Base-by-base conservation (phyloP, 2,329 filamentous ascomycete genomes). In the Phoma herbarum region DNA sequence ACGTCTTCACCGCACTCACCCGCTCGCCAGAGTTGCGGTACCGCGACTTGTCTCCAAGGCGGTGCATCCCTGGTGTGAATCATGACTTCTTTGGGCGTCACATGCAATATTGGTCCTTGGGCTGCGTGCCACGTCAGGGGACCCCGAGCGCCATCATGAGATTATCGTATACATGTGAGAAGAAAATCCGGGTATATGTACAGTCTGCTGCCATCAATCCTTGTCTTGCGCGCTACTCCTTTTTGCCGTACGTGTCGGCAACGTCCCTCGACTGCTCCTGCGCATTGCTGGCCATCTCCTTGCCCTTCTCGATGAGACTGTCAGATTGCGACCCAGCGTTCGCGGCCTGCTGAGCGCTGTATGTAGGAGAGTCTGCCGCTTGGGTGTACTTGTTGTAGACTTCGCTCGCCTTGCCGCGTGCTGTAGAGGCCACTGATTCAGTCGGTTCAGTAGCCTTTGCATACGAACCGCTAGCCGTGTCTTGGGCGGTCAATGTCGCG, bases 221-320 rank as follows among this genome's bases (percentile, higher is more conserved):
- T 14, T 41, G 23, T n/a, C 14, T 16, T 14, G 7, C 25, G 10
- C 3, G 23, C 37, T 29, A 59, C 46, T 59, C 56, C 41, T 59
- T 50, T 33, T 53, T 54, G 28, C 56, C 56, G n/a, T 59, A 59
- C 2, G 39, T 37, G 28, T 59, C 39, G 25, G 39, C 46, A 22
- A 42, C 57, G 20, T 72, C 67, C 31, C 65, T 63, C 12, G 62
- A 57, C 31, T 63, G 64, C 52, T 66, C 56, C 25, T 57, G 48
- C 16, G 61, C 61, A 9, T 60, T 58, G 20, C 42, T 43, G 11
- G 60, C 61, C 1, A 61, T 50, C 22, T 57, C 67, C 44, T 70
- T 69, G 23, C 69, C 68, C 43, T 67, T 68, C 51, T 72, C 69
- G 7, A 73, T 37, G 28, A 69, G 45, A 14, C 65, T 45, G 20